Conservation (phyloP, 2,329 filamentous ascomycete species). For the Colletotrichum simmondsii region DNA sequence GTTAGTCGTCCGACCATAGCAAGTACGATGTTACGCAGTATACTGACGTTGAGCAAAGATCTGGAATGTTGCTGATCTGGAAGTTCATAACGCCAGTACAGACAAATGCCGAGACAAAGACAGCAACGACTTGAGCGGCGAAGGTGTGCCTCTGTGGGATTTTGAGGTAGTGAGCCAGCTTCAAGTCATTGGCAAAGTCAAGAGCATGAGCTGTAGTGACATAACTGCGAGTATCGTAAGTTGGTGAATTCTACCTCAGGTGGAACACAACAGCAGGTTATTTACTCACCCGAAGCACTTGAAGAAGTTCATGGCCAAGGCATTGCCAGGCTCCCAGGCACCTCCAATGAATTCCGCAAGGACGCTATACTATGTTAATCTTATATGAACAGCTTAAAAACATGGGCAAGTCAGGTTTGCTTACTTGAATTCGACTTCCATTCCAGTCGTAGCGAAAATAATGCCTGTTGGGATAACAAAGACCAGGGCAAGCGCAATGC, state of each 20-base stretch:
- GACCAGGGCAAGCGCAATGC: constrained; percentile 51
- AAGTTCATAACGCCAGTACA: constrained; percentile 49
- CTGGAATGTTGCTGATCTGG: constrained; percentile 42
- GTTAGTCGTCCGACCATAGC: neutral
- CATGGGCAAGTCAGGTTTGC: too few relatives aligned
- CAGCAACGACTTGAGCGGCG: constrained; percentile 47
- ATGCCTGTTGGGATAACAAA: constrained; percentile 58
- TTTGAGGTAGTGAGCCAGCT: constrained; percentile 58
- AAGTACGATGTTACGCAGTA: neutral
- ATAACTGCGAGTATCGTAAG: constrained; percentile 35
- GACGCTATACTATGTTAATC: constrained; percentile 32
- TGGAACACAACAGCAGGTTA: too few relatives aligned
- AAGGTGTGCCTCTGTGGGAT: constrained; percentile 49
- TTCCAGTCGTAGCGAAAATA: constrained; percentile 54
- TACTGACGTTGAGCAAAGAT: constrained; percentile 40
- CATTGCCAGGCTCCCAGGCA: constrained; percentile 24
- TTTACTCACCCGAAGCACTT: constrained; percentile 41
- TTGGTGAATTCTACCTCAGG: neutral
- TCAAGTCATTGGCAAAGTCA: constrained; percentile 47
- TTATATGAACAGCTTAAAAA: too few relatives aligned
- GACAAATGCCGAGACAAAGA: constrained; percentile 46
- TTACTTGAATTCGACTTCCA: constrained; percentile 42
- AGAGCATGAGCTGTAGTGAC: constrained; percentile 48
- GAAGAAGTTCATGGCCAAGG: constrained; percentile 28
- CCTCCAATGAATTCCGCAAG: constrained; percentile 33